phyloP scores from a whole-genome alignment of 208 protist genomes.

The Trypanosomatidae sp. region DNA sequence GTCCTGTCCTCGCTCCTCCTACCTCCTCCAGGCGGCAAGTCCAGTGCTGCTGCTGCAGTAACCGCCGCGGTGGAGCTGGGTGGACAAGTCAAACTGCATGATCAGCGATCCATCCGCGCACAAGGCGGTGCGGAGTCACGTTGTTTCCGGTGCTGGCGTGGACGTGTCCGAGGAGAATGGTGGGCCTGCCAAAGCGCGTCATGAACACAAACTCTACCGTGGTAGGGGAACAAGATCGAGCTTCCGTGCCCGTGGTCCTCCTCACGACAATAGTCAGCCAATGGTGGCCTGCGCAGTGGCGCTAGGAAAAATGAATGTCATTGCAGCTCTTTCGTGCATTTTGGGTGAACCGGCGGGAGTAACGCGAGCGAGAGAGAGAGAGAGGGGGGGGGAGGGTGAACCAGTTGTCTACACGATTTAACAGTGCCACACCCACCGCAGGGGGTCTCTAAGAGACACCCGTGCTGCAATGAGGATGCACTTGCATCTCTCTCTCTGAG shows the following conservation, averaged over 20 bases:
- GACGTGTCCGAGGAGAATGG: conserved; percentile 22
- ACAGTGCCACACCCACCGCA: conserved; percentile 16
- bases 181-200: conserved; percentile 44
- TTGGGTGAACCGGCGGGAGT: conserved; percentile 34
- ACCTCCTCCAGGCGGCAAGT: not conserved
- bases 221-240: conserved; percentile 7
- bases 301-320: conserved; percentile 9
- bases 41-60: not conserved
- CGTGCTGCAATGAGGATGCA: not conserved
- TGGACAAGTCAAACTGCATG: conserved; percentile 15
- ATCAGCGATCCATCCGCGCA: not conserved
- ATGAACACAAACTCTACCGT: conserved; percentile 8
- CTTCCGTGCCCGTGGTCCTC: not conserved
- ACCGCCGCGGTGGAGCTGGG: conserved; percentile 9
- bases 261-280: too few species aligned
- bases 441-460: not conserved
- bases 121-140: not conserved
- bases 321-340: conserved; percentile 37
- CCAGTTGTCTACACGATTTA: conserved; percentile 54
- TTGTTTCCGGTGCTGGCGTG: not conserved
- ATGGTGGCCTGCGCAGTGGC: not conserved
- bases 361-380: conserved; percentile 28
- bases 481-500: not conserved
- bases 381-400: conserved; percentile 17
- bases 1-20: not conserved